Base-by-base conservation (phyloP, 176 grass and related monocot species). In the Musa schizocarpa region DNA sequence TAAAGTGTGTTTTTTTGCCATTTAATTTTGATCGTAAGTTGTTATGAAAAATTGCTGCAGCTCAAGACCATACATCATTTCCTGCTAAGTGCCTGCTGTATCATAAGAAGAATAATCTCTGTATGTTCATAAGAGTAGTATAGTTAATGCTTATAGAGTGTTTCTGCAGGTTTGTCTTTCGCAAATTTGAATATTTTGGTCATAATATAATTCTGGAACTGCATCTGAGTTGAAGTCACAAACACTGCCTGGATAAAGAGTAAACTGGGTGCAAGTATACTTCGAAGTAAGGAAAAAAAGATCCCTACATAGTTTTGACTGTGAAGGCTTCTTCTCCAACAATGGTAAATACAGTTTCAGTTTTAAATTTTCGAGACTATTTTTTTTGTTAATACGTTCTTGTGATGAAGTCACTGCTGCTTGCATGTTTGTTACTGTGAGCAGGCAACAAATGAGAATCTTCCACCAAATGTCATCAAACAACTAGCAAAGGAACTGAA, bases 401-500 rank as follows among this genome's bases (percentile, higher is more conserved):
- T 50, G 0, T 21, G 7, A 43, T 20, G 13, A 50, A 10, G 20
- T 9, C 16, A 20, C 8, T 1, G 14, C 4, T 67, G 19, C 7
- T 13, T 43, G 11, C 34, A 81, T 58, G 5, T 50, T n/a, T 11
- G 23, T 1, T 27, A 19, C 9, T 29, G 21, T 7, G 25, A 73
- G 68, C 87, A 99, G 90, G 84, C 95, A 55, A 94, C 90, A 23
- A 99, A 99, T 17, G 90, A 99, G 64, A 99, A 94, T 78, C 86
- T 99, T 50, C 90, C 88, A 64, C 90, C 90, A 78, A 99, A 94
- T 79, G 90, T 99, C 79, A 92, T 99, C 72, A 89, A 79, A 57
- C 90, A 92, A 76, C 81, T 99, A 66, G 95, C 90, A 19, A 99
- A 92, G 78, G 95, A 99, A 80, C 68, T 99, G 75, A 99, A 99